Conservation (phyloP, 495 filamentous ascomycete genomes). For the Trichocladium antarcticum region DNA sequence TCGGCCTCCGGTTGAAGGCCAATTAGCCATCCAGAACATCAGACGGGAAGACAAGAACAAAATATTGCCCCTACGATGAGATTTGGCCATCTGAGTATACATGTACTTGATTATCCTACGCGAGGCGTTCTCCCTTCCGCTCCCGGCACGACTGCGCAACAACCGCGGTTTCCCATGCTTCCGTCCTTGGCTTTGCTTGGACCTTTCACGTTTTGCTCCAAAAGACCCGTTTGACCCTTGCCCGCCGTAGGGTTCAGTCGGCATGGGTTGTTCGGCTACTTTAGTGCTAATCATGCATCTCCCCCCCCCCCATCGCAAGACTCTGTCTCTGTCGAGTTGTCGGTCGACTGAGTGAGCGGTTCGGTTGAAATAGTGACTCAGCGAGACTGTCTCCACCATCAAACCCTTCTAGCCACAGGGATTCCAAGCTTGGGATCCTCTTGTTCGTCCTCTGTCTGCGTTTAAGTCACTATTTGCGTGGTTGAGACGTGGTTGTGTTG, state of each 20-base stretch:
- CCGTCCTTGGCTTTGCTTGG: too few relatives aligned
- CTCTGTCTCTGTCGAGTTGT: neutral
- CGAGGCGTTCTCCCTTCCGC: too few relatives aligned
- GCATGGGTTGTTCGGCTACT: neutral
- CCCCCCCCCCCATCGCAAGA: neutral
- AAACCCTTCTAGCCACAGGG: neutral
- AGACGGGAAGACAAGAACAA: too few relatives aligned
- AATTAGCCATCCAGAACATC: too few relatives aligned
- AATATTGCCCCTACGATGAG: too few relatives aligned
- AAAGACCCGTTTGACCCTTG: neutral
- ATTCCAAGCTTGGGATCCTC: neutral
- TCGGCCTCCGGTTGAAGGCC: too few relatives aligned
- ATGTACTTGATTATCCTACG: too few relatives aligned
- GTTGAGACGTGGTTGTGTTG: neutral
- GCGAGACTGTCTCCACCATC: neutral
- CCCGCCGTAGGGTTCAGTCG: neutral
- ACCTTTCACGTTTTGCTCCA: neutral
- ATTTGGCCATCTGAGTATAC: too few relatives aligned
- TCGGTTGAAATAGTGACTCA: slow-evolving; percentile 1
- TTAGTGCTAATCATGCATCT: neutral
- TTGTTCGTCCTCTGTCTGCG: neutral
- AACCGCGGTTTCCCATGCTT: too few relatives aligned
- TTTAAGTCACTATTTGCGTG: neutral
- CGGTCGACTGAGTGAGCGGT: neutral
- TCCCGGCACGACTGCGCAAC: too few relatives aligned